Base-by-base conservation (phyloP, 1,284 basidiomycete genomes). In the Lentinus polychrous region DNA sequence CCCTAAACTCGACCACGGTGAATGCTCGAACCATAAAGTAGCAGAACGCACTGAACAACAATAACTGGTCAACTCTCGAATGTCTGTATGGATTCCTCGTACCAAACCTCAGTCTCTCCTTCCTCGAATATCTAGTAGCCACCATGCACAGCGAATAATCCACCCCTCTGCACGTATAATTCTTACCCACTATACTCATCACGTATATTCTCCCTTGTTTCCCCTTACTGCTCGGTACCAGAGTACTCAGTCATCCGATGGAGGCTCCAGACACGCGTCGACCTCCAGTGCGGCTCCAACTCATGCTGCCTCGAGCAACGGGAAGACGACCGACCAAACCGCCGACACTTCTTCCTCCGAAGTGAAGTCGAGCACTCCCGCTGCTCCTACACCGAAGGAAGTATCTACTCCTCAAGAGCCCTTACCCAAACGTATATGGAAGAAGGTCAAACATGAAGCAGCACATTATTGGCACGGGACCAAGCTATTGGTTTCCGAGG, bases 391-490 rank as follows among this genome's bases (percentile, higher is more conserved):
- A 0, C 64, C 75, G 10, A 79, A 78, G 58, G 77, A 78, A 32
- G 55, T 55, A 18, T 48, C 62, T 22, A 49, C 62, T 0, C 46
- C 69, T 15, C 71, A 78, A 52, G 70, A 69, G 1, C 81, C 86
- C 4, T 63, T 86, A 5, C 52, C 70, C 38, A 74, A 75, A 2
- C 73, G 87, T 24, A 74, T 75, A 12, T 98, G 95, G 95, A 87
- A 86, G 57, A 90, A 84, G 60, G 84, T 98, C 57, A 99, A 97
- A 72, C 91, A 97, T 60, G 95, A 98, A 68, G 94, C 86, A 0
- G 79, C 82, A 50, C 96, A 99, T 65, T 99, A 99, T 66, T 99
- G 95, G 94, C 86, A 94, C 58, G 95, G 96, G 12, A 82, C 91
- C 6, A 97, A 97, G 66, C 80, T 99, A 8, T 76, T 99, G 33